Conservation (phyloP, 2,329 filamentous ascomycete genomes). For the Aspergillus novoparasiticus region DNA sequence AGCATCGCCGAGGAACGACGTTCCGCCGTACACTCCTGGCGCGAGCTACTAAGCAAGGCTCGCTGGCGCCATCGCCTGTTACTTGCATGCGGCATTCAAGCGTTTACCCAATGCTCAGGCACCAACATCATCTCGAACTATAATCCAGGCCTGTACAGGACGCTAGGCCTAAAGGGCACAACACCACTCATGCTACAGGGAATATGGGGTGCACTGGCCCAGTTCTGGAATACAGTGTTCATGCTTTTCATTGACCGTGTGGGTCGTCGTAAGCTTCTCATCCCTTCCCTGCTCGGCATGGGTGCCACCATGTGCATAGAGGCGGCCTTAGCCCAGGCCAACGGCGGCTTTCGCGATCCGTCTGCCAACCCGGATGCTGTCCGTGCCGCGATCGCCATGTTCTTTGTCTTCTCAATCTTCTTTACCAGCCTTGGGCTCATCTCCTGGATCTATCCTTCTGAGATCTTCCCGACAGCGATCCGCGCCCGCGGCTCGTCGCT, state of each 20-base stretch:
- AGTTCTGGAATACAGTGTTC: slow-evolving; percentile 52
- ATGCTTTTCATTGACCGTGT: slow-evolving; percentile 51
- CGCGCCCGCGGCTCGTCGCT: slow-evolving; percentile 47
- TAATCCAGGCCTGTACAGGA: slow-evolving; percentile 46
- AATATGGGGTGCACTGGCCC: slow-evolving; percentile 53
- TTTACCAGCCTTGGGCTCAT: slow-evolving; percentile 50
- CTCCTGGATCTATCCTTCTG: slow-evolving; percentile 51
- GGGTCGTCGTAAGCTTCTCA: slow-evolving; percentile 53
- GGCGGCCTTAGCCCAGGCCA: slow-evolving; percentile 40
- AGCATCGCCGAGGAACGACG: slow-evolving; percentile 42
- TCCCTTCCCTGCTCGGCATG: slow-evolving; percentile 49
- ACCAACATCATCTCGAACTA: slow-evolving; percentile 53
- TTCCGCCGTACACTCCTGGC: slow-evolving; percentile 41
- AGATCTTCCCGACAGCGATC: slow-evolving; percentile 50
- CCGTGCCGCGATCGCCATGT: slow-evolving; percentile 51
- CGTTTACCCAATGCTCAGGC: slow-evolving; percentile 52
- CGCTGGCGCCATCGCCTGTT: slow-evolving; percentile 51
- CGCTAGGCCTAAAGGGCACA: slow-evolving; percentile 48
- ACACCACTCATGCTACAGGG: slow-evolving; percentile 55
- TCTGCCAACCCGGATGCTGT: slow-evolving; percentile 39
- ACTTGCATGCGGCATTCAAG: slow-evolving; percentile 52
- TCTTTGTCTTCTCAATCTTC: slow-evolving; percentile 51
- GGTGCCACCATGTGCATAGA: slow-evolving; percentile 43
- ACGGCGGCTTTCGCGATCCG: slow-evolving; percentile 33
- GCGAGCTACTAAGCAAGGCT: slow-evolving; percentile 43